Evolutionary conservation across 306 rosid genomes (phyloP), one percentile per base, ranked within the genome.

Genomic region (Spatholobus suberectus): DNA sequence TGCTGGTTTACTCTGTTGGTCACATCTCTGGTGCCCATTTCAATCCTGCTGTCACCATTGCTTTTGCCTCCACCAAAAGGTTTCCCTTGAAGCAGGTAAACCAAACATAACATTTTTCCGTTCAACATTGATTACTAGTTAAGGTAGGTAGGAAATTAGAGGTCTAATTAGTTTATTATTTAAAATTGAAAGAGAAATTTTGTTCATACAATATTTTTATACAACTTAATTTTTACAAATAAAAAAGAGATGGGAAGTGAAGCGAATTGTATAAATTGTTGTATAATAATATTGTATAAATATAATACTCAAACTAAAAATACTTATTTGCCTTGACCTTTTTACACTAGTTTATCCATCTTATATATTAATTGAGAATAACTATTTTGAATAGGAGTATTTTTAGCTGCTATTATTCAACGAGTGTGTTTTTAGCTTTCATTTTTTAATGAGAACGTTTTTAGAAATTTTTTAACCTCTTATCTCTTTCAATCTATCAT

Each of bases 21-120:
- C 99, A 95, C 32, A 93, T 95, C 73, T 95, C 98, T 1, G 98
- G 99, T 71, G 98, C 97, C 40, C 98, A 96, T 85, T 94, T 96
- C 46, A 94, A 94, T 24, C 99, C 98, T 1, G 96, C 99, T 0
- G 95, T 96, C 83, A 96, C 98, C 26, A 81, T 94, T 54, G 98
- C 98, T 43, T 92, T 91, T 62, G 94, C 99, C 13, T 41, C 88
- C 5, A 89, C 89, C 72, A 82, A 65, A 41, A 89, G 94, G 71
- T 94, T 94, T 82, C 95, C 97, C 13, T 80, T 83, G 75, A 92
- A 84, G 76, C 95, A 96, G 97, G 97, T 94, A 14, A 84, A 40
- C 87, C 67, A 65, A 73, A 44, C 52, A 55, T 68, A 70, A 0
- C 40, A 52, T 13, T 38, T 79, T 83, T 17, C 57, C 24, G 61